Base-by-base conservation (phyloP, 257 asterid genomes). In the Solanum neorickii region DNA sequence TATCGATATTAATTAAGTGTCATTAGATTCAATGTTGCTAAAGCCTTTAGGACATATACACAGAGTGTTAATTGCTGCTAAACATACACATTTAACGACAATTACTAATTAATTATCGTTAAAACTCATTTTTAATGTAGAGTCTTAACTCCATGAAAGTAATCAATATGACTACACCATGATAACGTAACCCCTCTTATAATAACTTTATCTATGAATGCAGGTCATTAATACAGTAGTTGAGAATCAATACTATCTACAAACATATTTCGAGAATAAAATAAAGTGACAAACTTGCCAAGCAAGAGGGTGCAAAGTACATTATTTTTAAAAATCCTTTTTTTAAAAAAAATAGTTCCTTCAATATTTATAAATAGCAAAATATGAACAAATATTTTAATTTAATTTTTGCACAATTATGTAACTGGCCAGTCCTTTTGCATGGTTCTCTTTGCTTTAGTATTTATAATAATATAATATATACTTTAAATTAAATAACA, bases 11-110 rank as follows among this genome's bases (percentile, higher is more conserved):
- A 37, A 7, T 37, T 6, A 37, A 37, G 7, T 37, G 39, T 1
- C 39, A 37, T 37, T 37, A 37, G 1, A 37, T 37, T 0, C 0
- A 37, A 0, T 37, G 7, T 37, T 37, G 39, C 7, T 37, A 37
- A 37, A 37, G 0, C 1, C 6, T 37, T 37, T 6, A 37, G 39
- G 7, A 37, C 0, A 5, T 37, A 37, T 37, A 37, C 7, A 37
- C 0, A 35, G 0, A 37, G 0, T 37, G 39, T 5, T 37, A 37
- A 35, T 37, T 37, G 2, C 2, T 5, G 7, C 7, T 37, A 1
- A 5, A 37, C 7, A 37, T 37, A 37, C 1, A 6, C 6, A 37
- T 37, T 0, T 37, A 6, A 37, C 1, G 2, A 0, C 0, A 37
- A 37, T 37, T 37, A 0, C 1, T 37, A 37, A 37, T 37, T 37